Evolutionary conservation across 2,329 filamentous ascomycete genomes (phyloP).

Genomic region (Rasamsonia emersonii): DNA sequence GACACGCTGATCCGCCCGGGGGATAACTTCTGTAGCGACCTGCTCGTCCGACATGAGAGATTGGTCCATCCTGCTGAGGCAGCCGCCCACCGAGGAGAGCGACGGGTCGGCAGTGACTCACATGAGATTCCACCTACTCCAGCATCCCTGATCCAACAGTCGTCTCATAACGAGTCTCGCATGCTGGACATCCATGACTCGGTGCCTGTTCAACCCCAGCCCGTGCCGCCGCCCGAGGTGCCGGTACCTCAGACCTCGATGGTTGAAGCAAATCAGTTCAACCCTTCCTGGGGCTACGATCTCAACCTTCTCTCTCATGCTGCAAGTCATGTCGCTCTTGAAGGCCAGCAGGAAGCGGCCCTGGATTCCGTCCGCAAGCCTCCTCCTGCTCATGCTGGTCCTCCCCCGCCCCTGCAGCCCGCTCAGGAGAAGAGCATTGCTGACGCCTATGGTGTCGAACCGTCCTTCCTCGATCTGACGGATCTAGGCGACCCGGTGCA

Average conservation of each 20-base stretch:
- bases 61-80: constrained; percentile 39
- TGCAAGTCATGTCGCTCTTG: constrained; percentile 41
- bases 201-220: constrained; percentile 30
- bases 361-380: constrained; percentile 30
- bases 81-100: constrained; percentile 28
- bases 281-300: constrained; percentile 44
- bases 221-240: constrained; percentile 25
- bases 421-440: constrained; percentile 30
- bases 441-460: constrained; percentile 36
- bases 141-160: constrained; percentile 26
- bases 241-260: constrained; percentile 30
- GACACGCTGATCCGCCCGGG: constrained; percentile 19
- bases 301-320: constrained; percentile 41
- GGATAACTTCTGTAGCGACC: constrained; percentile 28
- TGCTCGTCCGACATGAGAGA: constrained; percentile 42
- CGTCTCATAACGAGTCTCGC: constrained; percentile 32
- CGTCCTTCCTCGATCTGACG: constrained; percentile 37
- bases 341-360: constrained; percentile 33
- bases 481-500: constrained; percentile 41
- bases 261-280: constrained; percentile 37
- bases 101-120: constrained; percentile 20
- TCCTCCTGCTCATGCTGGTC: constrained; percentile 21
- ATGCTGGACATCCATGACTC: constrained; percentile 39
- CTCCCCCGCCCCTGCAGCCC: constrained; percentile 27
- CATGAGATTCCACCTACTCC: constrained; percentile 26